These are phyloP conservation scores for Yamadazyma taylorii DNA, from an alignment of 1,139 yeast species.

Conservation along the genomic window DNA sequence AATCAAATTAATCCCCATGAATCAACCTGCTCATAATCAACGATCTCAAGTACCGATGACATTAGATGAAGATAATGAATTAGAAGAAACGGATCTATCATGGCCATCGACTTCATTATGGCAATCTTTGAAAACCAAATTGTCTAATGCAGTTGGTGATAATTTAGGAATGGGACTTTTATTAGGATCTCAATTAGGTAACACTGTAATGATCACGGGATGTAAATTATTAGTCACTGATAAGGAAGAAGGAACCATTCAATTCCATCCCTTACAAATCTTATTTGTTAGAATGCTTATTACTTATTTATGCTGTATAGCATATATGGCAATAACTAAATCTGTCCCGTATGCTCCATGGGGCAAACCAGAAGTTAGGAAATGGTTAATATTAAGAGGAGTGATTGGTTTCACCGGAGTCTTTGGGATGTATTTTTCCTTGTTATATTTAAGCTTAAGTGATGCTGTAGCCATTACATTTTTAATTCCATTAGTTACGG, in stretches of 20 bases:
- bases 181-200: slow-evolving; percentile 65
- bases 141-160: slow-evolving; percentile 2
- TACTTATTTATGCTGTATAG: slow-evolving; percentile 59
- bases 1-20: too few relatives aligned
- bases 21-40: too few relatives aligned
- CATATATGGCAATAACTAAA: slow-evolving; percentile 51
- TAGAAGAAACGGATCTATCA: slow-evolving; percentile 3
- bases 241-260: slow-evolving; percentile 44
- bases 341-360: slow-evolving; percentile 63
- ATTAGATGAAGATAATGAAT: background rate
- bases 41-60: slow-evolving; percentile 1
- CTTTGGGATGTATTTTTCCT: slow-evolving; percentile 70
- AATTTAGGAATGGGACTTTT: slow-evolving; percentile 40
- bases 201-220: slow-evolving; percentile 72
- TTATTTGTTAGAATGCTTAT: slow-evolving; percentile 73
- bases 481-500: slow-evolving; percentile 74
- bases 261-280: slow-evolving; percentile 76
- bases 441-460: slow-evolving; percentile 72
- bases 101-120: background rate
- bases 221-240: slow-evolving; percentile 73
- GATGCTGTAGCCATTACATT: slow-evolving; percentile 79
- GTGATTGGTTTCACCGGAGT: slow-evolving; percentile 77
- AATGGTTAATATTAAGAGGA: slow-evolving; percentile 63
- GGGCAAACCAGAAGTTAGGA: slow-evolving; percentile 65
- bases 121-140: background rate